phyloP scores from a whole-genome alignment of 345 rosid genomes.

The Rubroshorea leprosula region DNA sequence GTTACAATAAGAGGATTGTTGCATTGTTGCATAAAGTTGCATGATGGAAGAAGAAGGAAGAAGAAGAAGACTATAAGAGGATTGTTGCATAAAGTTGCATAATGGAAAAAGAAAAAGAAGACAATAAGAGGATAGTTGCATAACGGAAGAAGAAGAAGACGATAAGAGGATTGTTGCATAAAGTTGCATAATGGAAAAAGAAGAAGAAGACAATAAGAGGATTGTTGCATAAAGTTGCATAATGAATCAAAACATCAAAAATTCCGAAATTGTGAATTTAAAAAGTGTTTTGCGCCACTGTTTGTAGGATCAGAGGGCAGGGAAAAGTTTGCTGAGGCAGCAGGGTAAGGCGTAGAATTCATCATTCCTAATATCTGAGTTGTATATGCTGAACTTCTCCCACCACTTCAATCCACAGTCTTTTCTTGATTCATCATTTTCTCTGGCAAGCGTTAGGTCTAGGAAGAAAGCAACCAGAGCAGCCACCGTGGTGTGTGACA shows the following conservation, averaged over 20 bases:
- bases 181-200: neutral
- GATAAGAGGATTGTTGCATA: no score
- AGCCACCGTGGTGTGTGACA: slow-evolving; percentile 56
- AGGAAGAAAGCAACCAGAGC: slow-evolving; percentile 41
- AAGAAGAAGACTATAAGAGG: no score
- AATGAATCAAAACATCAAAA: neutral
- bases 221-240: neutral
- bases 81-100: no score
- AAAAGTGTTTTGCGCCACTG: no score
- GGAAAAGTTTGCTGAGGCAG: slow-evolving; percentile 55
- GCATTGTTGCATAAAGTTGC: no score
- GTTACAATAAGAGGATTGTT: no score
- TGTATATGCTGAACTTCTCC: slow-evolving; percentile 53
- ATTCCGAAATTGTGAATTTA: no score
- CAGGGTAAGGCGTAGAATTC: slow-evolving; percentile 65
- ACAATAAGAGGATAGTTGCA: no score
- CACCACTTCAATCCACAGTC: slow-evolving; percentile 62
- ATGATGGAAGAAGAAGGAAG: no score
- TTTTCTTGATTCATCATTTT: slow-evolving; percentile 34
- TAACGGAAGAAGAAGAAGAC: no score
- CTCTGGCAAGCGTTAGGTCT: slow-evolving; percentile 44
- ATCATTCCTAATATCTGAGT: slow-evolving; percentile 56
- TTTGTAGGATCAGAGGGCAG: slow-evolving; percentile 32
- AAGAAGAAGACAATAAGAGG: no score
- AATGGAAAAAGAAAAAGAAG: no score